Evolutionary conservation across 1,284 basidiomycete genomes (phyloP), one percentile per base, ranked within the genome.

Genomic region (Melampsora larici-populina): DNA sequence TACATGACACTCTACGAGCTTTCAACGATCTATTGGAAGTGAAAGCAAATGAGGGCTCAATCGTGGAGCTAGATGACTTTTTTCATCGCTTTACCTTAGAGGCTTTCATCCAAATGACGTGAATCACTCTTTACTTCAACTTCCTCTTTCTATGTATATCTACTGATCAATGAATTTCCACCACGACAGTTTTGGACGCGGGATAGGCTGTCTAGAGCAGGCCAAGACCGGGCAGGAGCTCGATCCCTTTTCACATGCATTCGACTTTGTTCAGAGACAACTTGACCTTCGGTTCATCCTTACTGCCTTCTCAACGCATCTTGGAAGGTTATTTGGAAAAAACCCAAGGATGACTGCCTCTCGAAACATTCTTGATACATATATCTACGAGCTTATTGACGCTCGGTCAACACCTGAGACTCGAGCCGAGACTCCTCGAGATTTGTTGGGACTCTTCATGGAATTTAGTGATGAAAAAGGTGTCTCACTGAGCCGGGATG

Each of bases 381-480:
- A 78, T 49, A 68, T 67, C 26, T 78, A 73, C 43, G 71, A 74
- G 24, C 71, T 80, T 11, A 79, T 77, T 18, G 70, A 79, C 24
- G 66, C 64, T 17, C 72, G 79, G 17, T n/a, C 13, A 58, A 58
- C 21, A 58, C n/a, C 55, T 58, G 55, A 58, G n/a, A 58, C 26
- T n/a, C 55, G 55, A 24, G 15, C 55, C n/a, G 26, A 58, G 15
- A n/a, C 55, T 24, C n/a, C 55, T 58, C 55, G 26, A n/a, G 55
- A 58, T 58, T 65, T 80, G 2, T 62, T 80, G 21, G 80, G 78
- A 48, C 62, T 80, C 24, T 80, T 80, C 70, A 78, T 80, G 77
- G 65, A 74, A 8, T 78, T 79, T 63, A 78, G 74, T 49, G 69
- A 65, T 46, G 71, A 76, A 17, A 70, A 79, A 18, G 79, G 78